These are phyloP conservation scores for Stephania japonica DNA, from an alignment of 164 flowering plant species.

Conservation along the genomic window DNA sequence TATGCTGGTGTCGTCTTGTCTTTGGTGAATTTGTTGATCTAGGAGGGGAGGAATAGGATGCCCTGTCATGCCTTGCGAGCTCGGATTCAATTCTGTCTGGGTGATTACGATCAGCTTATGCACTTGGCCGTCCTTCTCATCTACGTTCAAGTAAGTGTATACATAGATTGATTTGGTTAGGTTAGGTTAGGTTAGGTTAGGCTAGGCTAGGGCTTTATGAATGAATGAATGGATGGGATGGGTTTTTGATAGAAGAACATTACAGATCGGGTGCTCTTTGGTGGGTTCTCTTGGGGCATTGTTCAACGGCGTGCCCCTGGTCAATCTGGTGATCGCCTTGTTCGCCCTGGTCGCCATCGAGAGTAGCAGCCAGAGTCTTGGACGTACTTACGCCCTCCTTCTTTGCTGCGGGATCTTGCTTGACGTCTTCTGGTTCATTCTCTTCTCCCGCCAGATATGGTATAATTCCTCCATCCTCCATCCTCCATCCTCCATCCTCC, in stretches of 20 bases:
- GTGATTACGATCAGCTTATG: constrained; percentile 72
- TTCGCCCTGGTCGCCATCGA: constrained; percentile 92
- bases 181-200: neutral
- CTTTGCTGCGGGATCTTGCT: constrained; percentile 56
- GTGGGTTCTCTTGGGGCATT: constrained; percentile 82
- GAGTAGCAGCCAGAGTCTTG: constrained; percentile 84
- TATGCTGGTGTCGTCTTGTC: too few relatives aligned
- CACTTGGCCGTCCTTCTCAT: constrained; percentile 51
- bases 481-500: too few relatives aligned
- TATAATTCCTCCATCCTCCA: too few relatives aligned
- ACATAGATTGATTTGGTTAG: neutral
- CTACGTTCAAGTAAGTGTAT: constrained; percentile 51
- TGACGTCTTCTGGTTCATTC: constrained; percentile 65
- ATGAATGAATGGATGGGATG: too few relatives aligned
- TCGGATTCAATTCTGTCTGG: constrained; percentile 46
- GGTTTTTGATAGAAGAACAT: too few relatives aligned
- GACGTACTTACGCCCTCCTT: constrained; percentile 76
- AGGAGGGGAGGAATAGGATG: too few relatives aligned
- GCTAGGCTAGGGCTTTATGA: neutral
- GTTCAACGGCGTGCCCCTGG: constrained; percentile 69
- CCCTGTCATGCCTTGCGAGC: constrained; percentile 36
- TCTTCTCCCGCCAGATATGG: constrained; percentile 69
- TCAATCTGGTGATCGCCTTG: constrained; percentile 61
- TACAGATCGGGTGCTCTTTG: constrained; percentile 71
- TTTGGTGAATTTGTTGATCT: neutral